Evolutionary conservation across 2,329 filamentous ascomycete genomes (phyloP), one percentile per base, ranked within the genome.

Genomic region (Epichloe typhina): DNA sequence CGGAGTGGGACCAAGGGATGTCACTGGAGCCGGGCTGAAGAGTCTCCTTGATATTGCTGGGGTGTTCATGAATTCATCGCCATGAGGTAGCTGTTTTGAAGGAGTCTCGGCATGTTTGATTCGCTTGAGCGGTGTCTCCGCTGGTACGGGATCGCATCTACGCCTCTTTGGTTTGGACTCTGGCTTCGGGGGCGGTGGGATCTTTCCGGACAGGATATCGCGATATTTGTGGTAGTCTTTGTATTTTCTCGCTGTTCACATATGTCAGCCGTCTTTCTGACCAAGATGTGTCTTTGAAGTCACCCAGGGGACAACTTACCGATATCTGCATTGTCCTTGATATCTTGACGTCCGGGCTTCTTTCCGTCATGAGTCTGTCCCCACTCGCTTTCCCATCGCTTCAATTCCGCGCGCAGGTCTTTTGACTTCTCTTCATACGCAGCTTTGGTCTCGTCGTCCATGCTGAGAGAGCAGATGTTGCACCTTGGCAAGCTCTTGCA

Each of bases 1-100:
- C 3, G 87, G 87, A 12, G 87, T 93, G 1, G 87, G 87, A 2
- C 85, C 86, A 54, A 93, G 77, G 1, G 74, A 77, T 5, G 77
- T 80, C 2, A 79, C 77, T 11, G 74, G 71, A 0, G 67, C 67
- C 1, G 80, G 77, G 51, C 77, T 80, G 60, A 83, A 84, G 5
- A 83, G 69, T 52, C 74, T 79, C 33, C 79, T 72, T 38, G 74
- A 71, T 42, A 74, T 69, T 1, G 75, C 75, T 2, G 82, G 80
- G 2, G 80, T 82, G 42, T 70, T 69, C 59, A 72, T 71, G 47
- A 72, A 66, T 39, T 74, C 71, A 21, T 69, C 60, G 42, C 71
- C 65, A 40, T 68, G 64, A 17, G 62, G 54, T 37, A 60, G 58
- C 39, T 56, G 55, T 47, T 72, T 73, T 0, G 70, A 72, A 1